Base-by-base conservation (phyloP, 768 basidiomycete species). In the Auricularia sp. region DNA sequence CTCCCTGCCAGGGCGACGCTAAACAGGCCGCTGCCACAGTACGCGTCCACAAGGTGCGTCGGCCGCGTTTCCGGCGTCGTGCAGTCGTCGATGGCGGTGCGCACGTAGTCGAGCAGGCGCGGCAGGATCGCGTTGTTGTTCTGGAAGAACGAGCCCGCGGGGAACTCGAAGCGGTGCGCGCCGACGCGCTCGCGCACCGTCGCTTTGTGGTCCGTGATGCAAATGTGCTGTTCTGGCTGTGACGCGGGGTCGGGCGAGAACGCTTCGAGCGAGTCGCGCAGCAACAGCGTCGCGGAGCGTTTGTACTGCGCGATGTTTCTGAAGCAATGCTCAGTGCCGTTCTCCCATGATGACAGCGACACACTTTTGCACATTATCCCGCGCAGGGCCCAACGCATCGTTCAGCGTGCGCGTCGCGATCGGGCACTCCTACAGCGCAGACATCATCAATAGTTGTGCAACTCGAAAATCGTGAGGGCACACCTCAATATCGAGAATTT, bases 111-210 rank as follows among this genome's bases (percentile, higher is more conserved):
- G n/a, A 90, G 90, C 61, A 99, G 81, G 0, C 91, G 86, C 5
- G 86, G 80, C 35, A 98, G 83, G 44, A 96, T 90, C 6, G 91
- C 86, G 72, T 96, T 95, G 82, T 99, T 99, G 79, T 98, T 98
- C 72, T 99, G 96, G 83, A 98, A 98, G 80, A 98, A 99, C 3
- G 91, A 89, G 59, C 89, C 86, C 5, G 87, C 91, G 23, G 80
- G 83, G 75, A 91, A 95, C 72, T 94, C 87, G 76, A 98, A 97
- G 56, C 88, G 74, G 72, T 80, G 84, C 66, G 83, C 76, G 8
- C 92, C 94, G 33, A 98, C 91, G 59, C 83, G 82, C 74, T 97
- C 95, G 63, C 93, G 88, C 1, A 96, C 85, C 10, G 80, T 84
- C 12, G 79, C 84, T 65, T 88, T 88, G 72, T 93, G 91, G 72